A percentile compares a stretch with the other conserved stretches of the same genome.
phyloP scores from a whole-genome alignment of 495 filamentous ascomycete species.

The Annulohypoxylon nitens region DNA sequence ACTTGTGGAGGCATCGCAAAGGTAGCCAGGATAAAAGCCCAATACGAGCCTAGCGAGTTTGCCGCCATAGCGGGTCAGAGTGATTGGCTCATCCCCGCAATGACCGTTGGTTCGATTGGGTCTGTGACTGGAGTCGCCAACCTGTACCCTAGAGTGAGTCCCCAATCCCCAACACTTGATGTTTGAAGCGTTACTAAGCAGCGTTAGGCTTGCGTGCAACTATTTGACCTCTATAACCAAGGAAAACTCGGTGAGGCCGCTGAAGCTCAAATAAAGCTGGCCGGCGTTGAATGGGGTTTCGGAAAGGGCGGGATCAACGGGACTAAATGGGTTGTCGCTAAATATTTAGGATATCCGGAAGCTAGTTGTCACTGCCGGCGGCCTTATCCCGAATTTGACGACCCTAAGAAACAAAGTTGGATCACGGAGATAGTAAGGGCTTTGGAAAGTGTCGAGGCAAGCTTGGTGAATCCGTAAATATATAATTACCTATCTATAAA shows the following conservation, averaged over 20 bases:
- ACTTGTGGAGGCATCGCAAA: constrained; percentile 48
- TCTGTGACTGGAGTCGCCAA: constrained; percentile 8
- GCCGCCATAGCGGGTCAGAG: constrained; percentile 10
- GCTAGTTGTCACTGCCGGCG: constrained; percentile 55
- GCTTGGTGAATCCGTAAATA: constrained; percentile 6
- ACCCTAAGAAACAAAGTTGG: constrained; percentile 53
- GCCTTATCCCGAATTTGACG: constrained; percentile 56
- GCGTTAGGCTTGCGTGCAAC: constrained; percentile 9
- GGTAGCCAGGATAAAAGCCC: constrained; percentile 13
- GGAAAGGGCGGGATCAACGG: constrained; percentile 52
- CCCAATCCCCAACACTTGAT: not conserved
- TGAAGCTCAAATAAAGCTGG: constrained; percentile 52
- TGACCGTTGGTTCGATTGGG: constrained; percentile 8
- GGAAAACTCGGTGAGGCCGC: constrained; percentile 55
- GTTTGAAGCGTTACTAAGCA: constrained; percentile 1
- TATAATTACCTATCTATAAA: not conserved
- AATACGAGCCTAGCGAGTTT: constrained; percentile 12
- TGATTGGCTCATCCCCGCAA: constrained; percentile 12
- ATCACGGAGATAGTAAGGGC: constrained; percentile 40
- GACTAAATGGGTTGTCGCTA: constrained; percentile 14
- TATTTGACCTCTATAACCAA: constrained; percentile 13
- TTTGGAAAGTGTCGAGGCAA: constrained; percentile 33
- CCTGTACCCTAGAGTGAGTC: constrained; percentile 15
- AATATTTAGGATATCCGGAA: constrained; percentile 9
- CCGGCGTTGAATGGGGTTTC: constrained; percentile 58